Evolutionary conservation across 306 rosid genomes (phyloP).

Genomic region (Sophora flavescens): DNA sequence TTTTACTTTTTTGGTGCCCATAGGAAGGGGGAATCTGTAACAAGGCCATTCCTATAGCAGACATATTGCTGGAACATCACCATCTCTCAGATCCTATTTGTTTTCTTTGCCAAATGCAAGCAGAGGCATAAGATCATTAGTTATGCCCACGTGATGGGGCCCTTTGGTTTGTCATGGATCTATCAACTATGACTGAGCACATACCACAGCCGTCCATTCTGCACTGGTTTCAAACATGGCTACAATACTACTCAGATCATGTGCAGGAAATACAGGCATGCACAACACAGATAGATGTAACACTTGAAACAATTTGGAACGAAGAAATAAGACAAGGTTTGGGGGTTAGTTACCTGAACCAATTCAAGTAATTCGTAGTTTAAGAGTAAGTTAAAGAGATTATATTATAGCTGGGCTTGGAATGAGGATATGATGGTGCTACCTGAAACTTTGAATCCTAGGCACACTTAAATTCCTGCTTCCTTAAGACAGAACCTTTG

Average conservation of each 20-base stretch:
- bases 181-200: not conserved
- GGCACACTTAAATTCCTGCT: not conserved
- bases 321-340: too few relatives aligned
- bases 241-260: slow-evolving; percentile 14
- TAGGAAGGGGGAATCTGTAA: slow-evolving; percentile 9
- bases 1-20: not conserved
- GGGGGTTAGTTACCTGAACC: too few relatives aligned
- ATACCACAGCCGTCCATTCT: not conserved
- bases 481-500: not conserved
- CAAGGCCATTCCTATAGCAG: too few relatives aligned
- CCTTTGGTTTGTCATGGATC: slow-evolving; percentile 7
- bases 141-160: not conserved
- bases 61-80: too few relatives aligned
- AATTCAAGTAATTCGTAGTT: slow-evolving; percentile 19
- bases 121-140: too few relatives aligned
- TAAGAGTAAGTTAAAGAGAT: not conserved
- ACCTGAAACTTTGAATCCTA: slow-evolving; percentile 12
- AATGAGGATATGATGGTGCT: slow-evolving; percentile 7
- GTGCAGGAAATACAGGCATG: not conserved
- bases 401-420: slow-evolving; percentile 16
- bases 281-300: not conserved
- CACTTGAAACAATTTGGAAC: slow-evolving; percentile 26
- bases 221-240: not conserved
- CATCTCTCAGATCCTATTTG: slow-evolving; percentile 25
- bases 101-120: too few relatives aligned